Evolutionary conservation across 2,329 filamentous ascomycete genomes (phyloP), one percentile per base, ranked within the genome.

Genomic region (Diaporthe velutina): DNA sequence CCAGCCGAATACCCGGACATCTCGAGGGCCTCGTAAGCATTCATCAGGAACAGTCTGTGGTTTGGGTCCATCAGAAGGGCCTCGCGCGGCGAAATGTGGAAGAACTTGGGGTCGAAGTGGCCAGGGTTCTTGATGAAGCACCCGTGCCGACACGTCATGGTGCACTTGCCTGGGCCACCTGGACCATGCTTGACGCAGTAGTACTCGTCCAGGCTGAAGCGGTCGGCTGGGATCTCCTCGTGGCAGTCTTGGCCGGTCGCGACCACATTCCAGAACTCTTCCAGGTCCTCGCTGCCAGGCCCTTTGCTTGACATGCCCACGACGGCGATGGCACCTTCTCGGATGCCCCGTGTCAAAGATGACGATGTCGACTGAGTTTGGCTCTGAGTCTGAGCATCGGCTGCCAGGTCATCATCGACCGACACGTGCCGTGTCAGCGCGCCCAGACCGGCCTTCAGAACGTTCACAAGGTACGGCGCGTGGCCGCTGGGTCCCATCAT

Each of bases 41-140:
- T 80, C 76, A 87, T 83, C 8, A 86, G 80, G 5, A 83, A 68
- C 4, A 83, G 74, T 9, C 85, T 80, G 52, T 85, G 83, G 73
- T 85, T 83, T 13, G 85, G 85, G 74, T 86, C 85, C 77, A 83
- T 84, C 7, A 82, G 77, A 17, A 78, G 78, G 22, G 79, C 80
- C 79, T 86, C 84, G 5, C 81, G 80, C 8, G 82, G 77, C 19
- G 77, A 81, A n/a, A 82, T 83, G 40, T 81, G 81, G 80, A 87
- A 87, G 79, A 87, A 87, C 2, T 78, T 76, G 35, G 83, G 78
- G 75, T 87, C 85, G 70, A 85, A 85, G 2, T 74, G 70, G 38
- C 80, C 79, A 35, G 61, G 30, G 40, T 78, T 77, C n/a, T 71
- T 60, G 4, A 82, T n/a, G 48, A 81, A 79, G 73, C 80, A 75